Conservation (phyloP, 306 rosid species). For the Canavalia gladiata region DNA sequence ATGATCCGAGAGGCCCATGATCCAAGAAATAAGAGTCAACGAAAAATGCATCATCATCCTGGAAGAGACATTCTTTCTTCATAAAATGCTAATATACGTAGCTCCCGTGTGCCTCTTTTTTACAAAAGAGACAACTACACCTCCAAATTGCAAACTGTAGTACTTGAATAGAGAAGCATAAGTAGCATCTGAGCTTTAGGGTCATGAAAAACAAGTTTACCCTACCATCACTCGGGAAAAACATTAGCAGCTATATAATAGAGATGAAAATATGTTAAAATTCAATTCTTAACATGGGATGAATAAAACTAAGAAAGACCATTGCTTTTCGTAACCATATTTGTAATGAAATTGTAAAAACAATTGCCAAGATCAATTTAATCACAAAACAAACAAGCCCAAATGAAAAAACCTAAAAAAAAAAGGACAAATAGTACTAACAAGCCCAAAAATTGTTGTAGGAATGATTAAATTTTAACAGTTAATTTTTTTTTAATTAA, state of each 20-base stretch:
- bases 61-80: constrained; percentile 68
- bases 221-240: not conserved
- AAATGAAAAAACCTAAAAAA: not conserved
- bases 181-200: not conserved
- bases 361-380: not conserved
- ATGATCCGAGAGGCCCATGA: constrained; percentile 88
- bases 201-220: not conserved
- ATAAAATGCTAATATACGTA: constrained; percentile 43
- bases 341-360: not conserved
- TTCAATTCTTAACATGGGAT: not conserved
- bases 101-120: constrained; percentile 53
- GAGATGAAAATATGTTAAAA: not conserved
- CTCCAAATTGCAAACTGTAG: not conserved
- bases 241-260: not conserved
- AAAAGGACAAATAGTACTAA: not conserved
- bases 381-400: not conserved
- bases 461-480: not conserved
- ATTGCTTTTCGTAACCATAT: not conserved
- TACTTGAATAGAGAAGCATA: not conserved
- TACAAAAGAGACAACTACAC: constrained; percentile 9
- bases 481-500: not conserved
- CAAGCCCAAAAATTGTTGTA: not conserved
- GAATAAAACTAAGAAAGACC: not conserved
- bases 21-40: constrained; percentile 76
- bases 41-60: constrained; percentile 34